These are phyloP conservation scores for Omphalotus guepiniiformis DNA, from an alignment of 768 basidiomycete species.

Conservation along the genomic window DNA sequence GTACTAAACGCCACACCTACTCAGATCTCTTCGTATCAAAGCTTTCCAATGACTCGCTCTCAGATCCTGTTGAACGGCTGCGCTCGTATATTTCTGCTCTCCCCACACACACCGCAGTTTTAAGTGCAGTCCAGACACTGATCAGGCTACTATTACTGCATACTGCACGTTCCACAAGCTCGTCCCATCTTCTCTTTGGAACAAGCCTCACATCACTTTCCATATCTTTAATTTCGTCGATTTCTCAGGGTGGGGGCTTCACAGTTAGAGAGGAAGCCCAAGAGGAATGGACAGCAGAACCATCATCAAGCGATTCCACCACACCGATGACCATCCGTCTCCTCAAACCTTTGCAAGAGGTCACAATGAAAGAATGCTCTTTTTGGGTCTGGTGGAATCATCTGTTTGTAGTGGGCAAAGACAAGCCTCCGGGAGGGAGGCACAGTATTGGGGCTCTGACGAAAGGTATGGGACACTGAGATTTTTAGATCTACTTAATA, in stretches of 20 bases:
- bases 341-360: slow-evolving; percentile 64
- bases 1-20: not conserved
- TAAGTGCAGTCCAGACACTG: slow-evolving; percentile 53
- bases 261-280: slow-evolving; percentile 61
- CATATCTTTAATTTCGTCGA: slow-evolving; percentile 65
- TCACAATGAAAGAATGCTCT: slow-evolving; percentile 76
- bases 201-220: slow-evolving; percentile 78
- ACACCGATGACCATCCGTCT: slow-evolving; percentile 37
- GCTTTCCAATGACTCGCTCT: slow-evolving; percentile 17
- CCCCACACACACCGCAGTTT: slow-evolving; percentile 71
- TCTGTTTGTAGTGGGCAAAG: slow-evolving; percentile 48
- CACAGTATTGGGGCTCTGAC: slow-evolving; percentile 65
- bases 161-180: slow-evolving; percentile 50
- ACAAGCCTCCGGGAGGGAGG: slow-evolving; percentile 39
- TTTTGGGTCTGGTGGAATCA: slow-evolving; percentile 74
- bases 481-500: not conserved
- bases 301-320: slow-evolving; percentile 8
- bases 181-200: slow-evolving; percentile 78
- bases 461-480: slow-evolving; percentile 44
- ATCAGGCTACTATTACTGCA: slow-evolving; percentile 67
- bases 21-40: slow-evolving; percentile 3
- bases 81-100: slow-evolving; percentile 56
- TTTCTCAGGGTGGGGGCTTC: slow-evolving; percentile 76
- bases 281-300: slow-evolving; percentile 58
- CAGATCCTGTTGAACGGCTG: slow-evolving; percentile 29